Evolutionary conservation across 768 basidiomycete species (phyloP), one percentile per base, ranked within the genome.

Genomic region (Sporobolomyces phaffii): DNA sequence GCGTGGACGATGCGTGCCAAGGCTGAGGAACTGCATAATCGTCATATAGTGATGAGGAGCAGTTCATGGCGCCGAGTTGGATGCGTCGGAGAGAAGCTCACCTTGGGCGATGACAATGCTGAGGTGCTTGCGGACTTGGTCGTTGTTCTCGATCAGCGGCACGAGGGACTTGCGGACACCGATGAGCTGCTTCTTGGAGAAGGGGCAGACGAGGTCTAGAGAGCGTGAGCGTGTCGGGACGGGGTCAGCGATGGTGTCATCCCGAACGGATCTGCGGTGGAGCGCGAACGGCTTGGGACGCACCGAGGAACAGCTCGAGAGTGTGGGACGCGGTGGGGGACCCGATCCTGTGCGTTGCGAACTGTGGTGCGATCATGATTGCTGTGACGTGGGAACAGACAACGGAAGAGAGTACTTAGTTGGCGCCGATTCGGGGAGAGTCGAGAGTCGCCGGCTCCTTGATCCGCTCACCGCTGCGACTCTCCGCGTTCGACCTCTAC

Each of bases 1-100:
- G 60, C 0, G 71, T 72, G 18, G 60, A 62, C 0, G 51, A 54
- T 15, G 64, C 26, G 36, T 72, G 71, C 71, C 71, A 72, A n/a
- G 67, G 47, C 43, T 72, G 71, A 17, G 67, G 71, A 20, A 53
- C 54, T 64, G 58, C 9, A 8, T 10, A 7, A n/a, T n/a, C n/a
- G n/a, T n/a, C n/a, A n/a, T n/a, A n/a, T n/a, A n/a, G n/a, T n/a
- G n/a, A n/a, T n/a, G n/a, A n/a, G n/a, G n/a, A n/a, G n/a, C n/a
- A n/a, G n/a, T n/a, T n/a, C n/a, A n/a, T n/a, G n/a, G 13, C 41
- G 20, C 15, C 47, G n/a, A 40, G 60, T 67, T 20, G 31, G 26
- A 44, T 9, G 6, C 11, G 44, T 47, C 31, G 29, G 26, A 17
- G 34, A 15, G n/a, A n/a, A n/a, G 51, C 44, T 17, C 33, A 63